phyloP scores from a whole-genome alignment of 805 yeast species.

The Ogataea methanolica region DNA sequence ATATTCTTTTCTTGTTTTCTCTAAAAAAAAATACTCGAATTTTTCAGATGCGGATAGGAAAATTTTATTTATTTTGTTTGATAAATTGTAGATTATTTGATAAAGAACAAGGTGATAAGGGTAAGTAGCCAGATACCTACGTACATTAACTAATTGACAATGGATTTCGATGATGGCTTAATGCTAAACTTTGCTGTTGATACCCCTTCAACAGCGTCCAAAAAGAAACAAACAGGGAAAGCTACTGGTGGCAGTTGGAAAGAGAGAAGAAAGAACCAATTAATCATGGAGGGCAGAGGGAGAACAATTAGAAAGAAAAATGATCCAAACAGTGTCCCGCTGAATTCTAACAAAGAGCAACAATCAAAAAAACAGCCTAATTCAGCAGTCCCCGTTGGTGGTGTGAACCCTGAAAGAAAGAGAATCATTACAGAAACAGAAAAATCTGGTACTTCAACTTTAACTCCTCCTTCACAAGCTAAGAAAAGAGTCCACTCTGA shows the following conservation, averaged over 20 bases:
- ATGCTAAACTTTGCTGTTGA: conserved; percentile 66
- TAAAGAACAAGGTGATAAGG: not conserved
- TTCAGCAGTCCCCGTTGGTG: not conserved
- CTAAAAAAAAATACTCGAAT: no score
- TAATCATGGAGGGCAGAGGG: conserved; percentile 43
- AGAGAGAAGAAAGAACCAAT: conserved; percentile 64
- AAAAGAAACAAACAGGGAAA: conserved; percentile 24
- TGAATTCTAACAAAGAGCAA: conserved; percentile 1
- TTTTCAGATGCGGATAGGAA: no score
- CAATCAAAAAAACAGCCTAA: not conserved
- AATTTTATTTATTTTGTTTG: no score
- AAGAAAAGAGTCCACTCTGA: conserved; percentile 9
- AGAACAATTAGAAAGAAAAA: conserved; percentile 16
- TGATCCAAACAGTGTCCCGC: conserved; percentile 12
- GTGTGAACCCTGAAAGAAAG: conserved; percentile 1
- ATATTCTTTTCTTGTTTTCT: no score
- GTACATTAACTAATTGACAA: not conserved
- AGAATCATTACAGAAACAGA: not conserved
- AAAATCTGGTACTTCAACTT: conserved; percentile 5
- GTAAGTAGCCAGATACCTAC: not conserved
- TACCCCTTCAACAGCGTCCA: conserved; percentile 22
- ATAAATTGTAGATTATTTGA: no score
- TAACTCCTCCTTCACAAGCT: not conserved
- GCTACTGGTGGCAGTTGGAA: conserved; percentile 78
- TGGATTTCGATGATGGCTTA: conserved; percentile 58